Evolutionary conservation across 805 yeast species (phyloP), one percentile per base, ranked within the genome.

Genomic region (Saccharomycopsis babjevae): DNA sequence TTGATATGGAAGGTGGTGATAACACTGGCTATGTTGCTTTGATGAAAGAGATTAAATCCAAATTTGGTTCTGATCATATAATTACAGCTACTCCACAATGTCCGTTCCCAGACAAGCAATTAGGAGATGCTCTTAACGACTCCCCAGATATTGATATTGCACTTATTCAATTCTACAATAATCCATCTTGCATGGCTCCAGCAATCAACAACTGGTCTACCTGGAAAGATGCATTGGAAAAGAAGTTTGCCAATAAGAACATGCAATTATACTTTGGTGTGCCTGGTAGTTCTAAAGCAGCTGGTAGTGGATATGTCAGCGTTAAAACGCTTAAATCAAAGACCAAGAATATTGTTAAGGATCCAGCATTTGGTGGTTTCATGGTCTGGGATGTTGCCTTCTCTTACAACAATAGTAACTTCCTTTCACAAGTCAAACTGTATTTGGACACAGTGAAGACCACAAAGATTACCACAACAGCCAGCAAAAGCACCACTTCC

Each of bases 81-180:
- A 75, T 91, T 56, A 83, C 94, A 59, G 96, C 96, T 67, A 93
- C 97, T 65, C 97, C 97, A 22, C 97, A 90, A 75, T 91, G 97
- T 76, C 85, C 83, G 28, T 86, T 83, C 71, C 97, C 96, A 25
- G 97, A 91, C 74, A 85, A 82, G 56, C 78, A 73, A 54, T 76
- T 85, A 22, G 88, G 88, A 72, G 79, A 82, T 61, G 77, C 81
- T 57, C 73, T 88, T 66, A 77, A 77, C 39, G 76, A 76, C 42
- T 83, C 88, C 8, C 18, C 57, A 34, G 77, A 81, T 43, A 77
- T 91, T 66, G 97, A 91, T 73, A 89, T 84, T 71, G 88, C 89
- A 5, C 89, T 88, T 70, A 79, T 91, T 65, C 97, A 89, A 75
- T 91, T 91, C 75, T 90, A 90, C 79, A 91, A 91, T 81, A 91